A percentile compares a stretch with the other conserved stretches of the same genome.
phyloP scores from a whole-genome alignment of 371 early-diverging fungal genomes.

The Apophysomyces variabilis region DNA sequence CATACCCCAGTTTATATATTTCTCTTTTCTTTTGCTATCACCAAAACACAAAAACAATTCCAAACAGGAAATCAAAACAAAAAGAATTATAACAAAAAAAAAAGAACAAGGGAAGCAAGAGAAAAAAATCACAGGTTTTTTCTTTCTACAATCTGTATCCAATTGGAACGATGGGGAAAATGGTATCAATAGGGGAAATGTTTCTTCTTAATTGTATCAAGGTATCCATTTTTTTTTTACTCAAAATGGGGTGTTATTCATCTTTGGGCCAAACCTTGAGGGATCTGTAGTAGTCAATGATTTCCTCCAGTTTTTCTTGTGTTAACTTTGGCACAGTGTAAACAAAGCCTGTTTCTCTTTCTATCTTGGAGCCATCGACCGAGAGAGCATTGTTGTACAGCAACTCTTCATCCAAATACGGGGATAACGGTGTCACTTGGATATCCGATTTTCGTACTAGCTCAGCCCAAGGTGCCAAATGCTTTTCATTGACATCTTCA shows the following conservation, averaged over 20 bases:
- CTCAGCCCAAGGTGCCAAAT: conserved; percentile 78
- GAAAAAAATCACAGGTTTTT: no score
- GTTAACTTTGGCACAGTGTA: conserved; percentile 75
- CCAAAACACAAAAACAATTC: no score
- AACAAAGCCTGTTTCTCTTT: conserved; percentile 68
- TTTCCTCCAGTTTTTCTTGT: conserved; percentile 64
- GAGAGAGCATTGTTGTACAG: conserved; percentile 80
- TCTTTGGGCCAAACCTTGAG: conserved; percentile 74
- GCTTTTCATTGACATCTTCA: conserved; percentile 93
- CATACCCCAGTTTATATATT: no score
- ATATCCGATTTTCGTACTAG: conserved; percentile 65
- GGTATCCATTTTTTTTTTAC: neutral
- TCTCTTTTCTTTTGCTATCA: no score
- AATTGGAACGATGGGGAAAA: neutral
- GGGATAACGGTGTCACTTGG: conserved; percentile 87
- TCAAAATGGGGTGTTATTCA: neutral
- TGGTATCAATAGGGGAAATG: neutral
- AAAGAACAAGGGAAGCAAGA: no score
- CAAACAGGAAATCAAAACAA: no score
- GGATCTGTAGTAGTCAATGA: conserved; percentile 69
- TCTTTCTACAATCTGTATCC: no score
- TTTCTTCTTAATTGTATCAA: neutral
- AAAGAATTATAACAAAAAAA: no score
- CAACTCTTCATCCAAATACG: conserved; percentile 90
- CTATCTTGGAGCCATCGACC: conserved; percentile 80